Evolutionary conservation across 257 asterid species (phyloP), one percentile per base, ranked within the genome.

Genomic region (Capsicum chinense): DNA sequence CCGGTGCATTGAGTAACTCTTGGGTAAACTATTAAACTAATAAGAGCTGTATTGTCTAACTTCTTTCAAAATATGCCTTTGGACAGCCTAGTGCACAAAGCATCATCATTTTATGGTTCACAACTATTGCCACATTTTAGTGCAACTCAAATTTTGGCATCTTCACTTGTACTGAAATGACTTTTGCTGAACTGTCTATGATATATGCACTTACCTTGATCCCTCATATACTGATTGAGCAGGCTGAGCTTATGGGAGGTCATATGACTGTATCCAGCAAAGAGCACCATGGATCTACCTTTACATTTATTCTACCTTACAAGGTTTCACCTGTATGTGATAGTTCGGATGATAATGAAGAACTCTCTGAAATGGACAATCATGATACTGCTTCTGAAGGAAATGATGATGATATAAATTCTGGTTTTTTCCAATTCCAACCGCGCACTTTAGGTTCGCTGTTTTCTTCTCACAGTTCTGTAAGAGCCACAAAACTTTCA

Each of bases 191-290:
- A 76, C 7, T 4, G 63, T 76, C 5, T 52, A 76, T 52, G 63
- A 76, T 76, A 54, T 26, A 52, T 52, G 64, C 26, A 52, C 81
- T 54, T 54, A 76, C 26, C 81, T 7, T 76, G 81, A 76, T 15
- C 1, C 26, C 50, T 52, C 63, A 54, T 54, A 14, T 76, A 48
- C 59, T 52, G 14, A 76, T 76, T 26, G 63, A 76, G 86, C 89
- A 93, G 98, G 99, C 93, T 86, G 99, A 95, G 90, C 99, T 95
- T 82, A 95, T 95, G 99, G 99, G 99, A 12, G 99, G 99, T 84
- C 91, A 87, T 64, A 92, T 95, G 56, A 90, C 97, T 0, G 97
- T 95, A 44, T 89, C 93, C 7, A 94, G 98, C 85, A 87, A 86
- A 69, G 99, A 92, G 82, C 89, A 93, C 79, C 83, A 86, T 16